Percentiles rank a stretch among this genome's conserved stretches.
phyloP scores from a whole-genome alignment of 306 rosid genomes.

The Morella rubra region DNA sequence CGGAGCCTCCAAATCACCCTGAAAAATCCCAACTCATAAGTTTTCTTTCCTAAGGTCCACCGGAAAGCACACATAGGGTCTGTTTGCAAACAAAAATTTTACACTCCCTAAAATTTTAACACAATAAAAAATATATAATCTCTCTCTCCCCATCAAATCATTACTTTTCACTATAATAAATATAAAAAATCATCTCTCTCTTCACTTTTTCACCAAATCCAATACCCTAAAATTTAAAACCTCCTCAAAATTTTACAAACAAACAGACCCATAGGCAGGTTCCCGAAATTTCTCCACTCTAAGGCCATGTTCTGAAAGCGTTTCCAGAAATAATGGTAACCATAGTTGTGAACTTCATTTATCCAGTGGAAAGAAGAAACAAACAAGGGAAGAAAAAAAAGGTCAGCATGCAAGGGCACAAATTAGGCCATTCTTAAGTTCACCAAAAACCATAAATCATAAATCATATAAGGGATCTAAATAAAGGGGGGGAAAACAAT shows the following conservation, averaged over 20 bases:
- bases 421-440: neutral
- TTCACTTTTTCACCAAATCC: too few relatives aligned
- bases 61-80: neutral
- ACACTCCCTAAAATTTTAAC: too few relatives aligned
- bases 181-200: too few relatives aligned
- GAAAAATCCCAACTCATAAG: neutral
- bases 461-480: neutral
- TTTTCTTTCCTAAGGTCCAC: neutral
- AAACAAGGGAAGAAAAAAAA: neutral
- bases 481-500: neutral
- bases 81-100: too few relatives aligned
- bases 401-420: neutral
- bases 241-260: too few relatives aligned
- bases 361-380: neutral
- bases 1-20: neutral
- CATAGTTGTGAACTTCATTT: neutral
- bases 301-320: too few relatives aligned
- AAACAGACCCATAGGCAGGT: too few relatives aligned
- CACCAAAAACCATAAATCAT: conserved; percentile 1
- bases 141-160: too few relatives aligned
- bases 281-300: neutral
- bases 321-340: too few relatives aligned
- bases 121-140: too few relatives aligned
- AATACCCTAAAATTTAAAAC: too few relatives aligned
- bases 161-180: too few relatives aligned